phyloP scores from a whole-genome alignment of 2,329 filamentous ascomycete species.

The Calycina marina region DNA sequence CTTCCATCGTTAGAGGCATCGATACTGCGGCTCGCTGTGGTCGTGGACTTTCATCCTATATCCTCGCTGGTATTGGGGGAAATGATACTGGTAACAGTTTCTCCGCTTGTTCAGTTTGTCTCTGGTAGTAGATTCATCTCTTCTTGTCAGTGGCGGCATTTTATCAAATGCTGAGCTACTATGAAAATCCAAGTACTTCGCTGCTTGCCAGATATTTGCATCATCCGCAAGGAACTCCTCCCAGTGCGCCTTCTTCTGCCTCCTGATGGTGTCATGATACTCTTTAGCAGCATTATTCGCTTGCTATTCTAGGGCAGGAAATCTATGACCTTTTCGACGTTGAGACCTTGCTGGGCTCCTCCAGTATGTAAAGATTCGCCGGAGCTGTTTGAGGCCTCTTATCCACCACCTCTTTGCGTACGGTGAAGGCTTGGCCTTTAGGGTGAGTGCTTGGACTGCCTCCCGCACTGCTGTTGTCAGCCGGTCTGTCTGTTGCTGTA shows the following conservation, averaged over 20 bases:
- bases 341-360: slow-evolving; percentile 16
- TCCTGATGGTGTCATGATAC: not conserved
- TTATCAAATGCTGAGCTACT: slow-evolving; percentile 2
- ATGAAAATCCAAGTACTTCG: slow-evolving; percentile 2
- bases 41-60: slow-evolving; percentile 1
- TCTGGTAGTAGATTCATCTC: not conserved
- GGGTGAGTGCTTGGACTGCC: slow-evolving; percentile 10
- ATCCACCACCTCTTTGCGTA: slow-evolving; percentile 22
- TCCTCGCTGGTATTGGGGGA: slow-evolving; percentile 1
- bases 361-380: slow-evolving; percentile 17
- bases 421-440: slow-evolving; percentile 15
- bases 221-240: slow-evolving; percentile 18
- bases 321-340: slow-evolving; percentile 9
- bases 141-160: slow-evolving; percentile 1
- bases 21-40: slow-evolving; percentile 1
- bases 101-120: slow-evolving; percentile 2
- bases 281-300: not conserved
- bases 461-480: slow-evolving; percentile 6
- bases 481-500: slow-evolving; percentile 8
- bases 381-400: slow-evolving; percentile 18
- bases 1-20: slow-evolving; percentile 3
- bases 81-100: slow-evolving; percentile 2
- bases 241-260: slow-evolving; percentile 18
- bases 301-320: not conserved
- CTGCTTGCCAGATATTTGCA: slow-evolving; percentile 16